phyloP scores from a whole-genome alignment of 164 flowering plant species.

The Euptelea pleiosperma region DNA sequence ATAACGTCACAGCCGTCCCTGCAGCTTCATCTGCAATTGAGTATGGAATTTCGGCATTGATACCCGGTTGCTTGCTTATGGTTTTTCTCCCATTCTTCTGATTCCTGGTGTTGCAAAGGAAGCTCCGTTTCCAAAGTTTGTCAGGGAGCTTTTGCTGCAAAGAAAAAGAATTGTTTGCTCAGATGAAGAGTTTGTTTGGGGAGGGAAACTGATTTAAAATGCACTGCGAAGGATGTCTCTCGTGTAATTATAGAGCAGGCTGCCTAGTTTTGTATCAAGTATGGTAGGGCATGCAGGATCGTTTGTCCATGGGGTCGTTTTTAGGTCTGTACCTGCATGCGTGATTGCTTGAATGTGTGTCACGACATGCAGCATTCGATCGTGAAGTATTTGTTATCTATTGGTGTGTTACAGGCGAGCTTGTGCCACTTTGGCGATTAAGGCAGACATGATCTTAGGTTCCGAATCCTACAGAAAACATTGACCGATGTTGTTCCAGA shows the following conservation, averaged over 20 bases:
- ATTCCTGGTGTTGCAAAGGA: background rate
- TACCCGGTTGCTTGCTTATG: conserved; percentile 20
- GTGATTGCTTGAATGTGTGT: background rate
- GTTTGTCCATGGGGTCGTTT: background rate
- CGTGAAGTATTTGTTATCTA: background rate
- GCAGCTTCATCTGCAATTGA: conserved; percentile 27
- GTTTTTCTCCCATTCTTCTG: conserved; percentile 14
- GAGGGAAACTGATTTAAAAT: background rate
- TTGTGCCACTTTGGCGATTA: background rate
- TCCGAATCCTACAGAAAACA: no score
- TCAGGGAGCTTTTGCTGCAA: background rate
- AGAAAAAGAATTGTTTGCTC: background rate
- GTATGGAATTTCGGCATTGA: conserved; percentile 15
- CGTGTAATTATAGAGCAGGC: background rate
- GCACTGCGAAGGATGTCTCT: background rate
- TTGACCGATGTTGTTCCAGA: no score
- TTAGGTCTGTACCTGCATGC: background rate
- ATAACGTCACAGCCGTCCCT: conserved; percentile 39
- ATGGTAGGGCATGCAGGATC: background rate
- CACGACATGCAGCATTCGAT: background rate
- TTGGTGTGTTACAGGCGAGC: background rate
- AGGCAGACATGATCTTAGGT: no score
- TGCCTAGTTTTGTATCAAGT: conserved; percentile 1
- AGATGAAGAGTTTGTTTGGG: background rate
- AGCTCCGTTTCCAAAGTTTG: background rate